A percentile compares a stretch with the other conserved stretches of the same genome.
Conservation (phyloP, 2,329 filamentous ascomycete genomes). For the Plenodomus tracheiphilus region DNA sequence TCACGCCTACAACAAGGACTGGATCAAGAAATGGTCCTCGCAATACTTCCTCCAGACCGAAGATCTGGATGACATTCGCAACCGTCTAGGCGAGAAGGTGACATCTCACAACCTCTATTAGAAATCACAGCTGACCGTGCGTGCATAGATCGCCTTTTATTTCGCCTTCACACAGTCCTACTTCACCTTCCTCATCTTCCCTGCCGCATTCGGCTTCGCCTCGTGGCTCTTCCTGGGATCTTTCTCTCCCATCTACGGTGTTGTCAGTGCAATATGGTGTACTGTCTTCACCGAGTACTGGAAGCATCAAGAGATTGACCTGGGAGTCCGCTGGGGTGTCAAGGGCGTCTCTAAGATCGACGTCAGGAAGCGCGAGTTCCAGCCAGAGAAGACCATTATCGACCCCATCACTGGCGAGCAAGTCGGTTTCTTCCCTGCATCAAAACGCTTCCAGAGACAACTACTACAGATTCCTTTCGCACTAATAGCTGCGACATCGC, state of each 20-base stretch:
- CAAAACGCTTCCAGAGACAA: conserved; percentile 76
- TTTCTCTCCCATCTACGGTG: conserved; percentile 80
- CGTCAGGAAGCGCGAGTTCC: conserved; percentile 74
- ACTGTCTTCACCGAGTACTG: conserved; percentile 92
- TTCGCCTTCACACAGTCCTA: conserved; percentile 94
- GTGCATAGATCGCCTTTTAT: conserved; percentile 86
- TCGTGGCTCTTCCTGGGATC: conserved; percentile 82
- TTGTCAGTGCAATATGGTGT: conserved; percentile 79
- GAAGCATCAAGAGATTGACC: conserved; percentile 89
- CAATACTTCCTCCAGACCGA: conserved; percentile 52
- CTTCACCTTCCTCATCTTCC: conserved; percentile 82
- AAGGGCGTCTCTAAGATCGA: conserved; percentile 82
- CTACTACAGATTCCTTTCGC: conserved; percentile 85
- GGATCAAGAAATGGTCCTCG: conserved; percentile 57
- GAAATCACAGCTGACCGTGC: conserved; percentile 16
- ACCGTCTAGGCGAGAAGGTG: conserved; percentile 55
- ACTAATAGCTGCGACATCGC: conserved; percentile 67
- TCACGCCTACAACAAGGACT: conserved; percentile 56
- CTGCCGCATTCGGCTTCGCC: conserved; percentile 74
- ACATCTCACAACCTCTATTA: background rate
- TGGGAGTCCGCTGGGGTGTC: conserved; percentile 87
- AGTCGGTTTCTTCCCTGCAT: conserved; percentile 73
- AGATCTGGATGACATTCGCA: conserved; percentile 55
- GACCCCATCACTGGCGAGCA: conserved; percentile 84
- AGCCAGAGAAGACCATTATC: conserved; percentile 73